phyloP scores from a whole-genome alignment of 495 filamentous ascomycete genomes.

The Talaromyces wortmannii region DNA sequence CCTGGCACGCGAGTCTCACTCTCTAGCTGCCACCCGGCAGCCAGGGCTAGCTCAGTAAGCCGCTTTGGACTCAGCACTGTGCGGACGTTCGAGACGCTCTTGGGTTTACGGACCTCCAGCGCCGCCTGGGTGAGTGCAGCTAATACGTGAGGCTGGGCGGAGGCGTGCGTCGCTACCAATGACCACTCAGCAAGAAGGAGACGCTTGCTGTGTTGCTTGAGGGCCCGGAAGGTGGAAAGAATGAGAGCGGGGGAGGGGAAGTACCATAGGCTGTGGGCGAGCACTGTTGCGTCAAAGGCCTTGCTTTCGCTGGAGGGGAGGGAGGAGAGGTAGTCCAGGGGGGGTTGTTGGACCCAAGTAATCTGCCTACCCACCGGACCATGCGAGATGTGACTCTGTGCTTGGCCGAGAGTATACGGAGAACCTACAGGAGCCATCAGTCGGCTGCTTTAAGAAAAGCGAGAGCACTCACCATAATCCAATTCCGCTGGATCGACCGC shows the following conservation, averaged over 20 bases:
- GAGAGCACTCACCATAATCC: slow-evolving; percentile 34
- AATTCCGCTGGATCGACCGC: slow-evolving; percentile 42
- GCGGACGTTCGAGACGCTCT: slow-evolving; percentile 34
- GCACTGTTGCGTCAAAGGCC: slow-evolving; percentile 34
- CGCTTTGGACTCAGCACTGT: slow-evolving; percentile 26
- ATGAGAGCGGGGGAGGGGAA: slow-evolving; percentile 26
- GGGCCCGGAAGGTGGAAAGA: slow-evolving; percentile 18
- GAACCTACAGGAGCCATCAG: slow-evolving; percentile 13
- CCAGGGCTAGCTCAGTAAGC: slow-evolving; percentile 20
- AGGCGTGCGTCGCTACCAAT: slow-evolving; percentile 11
- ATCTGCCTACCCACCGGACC: slow-evolving; percentile 29
- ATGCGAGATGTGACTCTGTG: slow-evolving; percentile 24
- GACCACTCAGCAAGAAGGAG: slow-evolving; percentile 36
- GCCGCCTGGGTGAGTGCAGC: slow-evolving; percentile 16
- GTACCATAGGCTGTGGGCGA: slow-evolving; percentile 45
- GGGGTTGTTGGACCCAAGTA: slow-evolving; percentile 26
- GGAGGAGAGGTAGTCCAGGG: slow-evolving; percentile 16
- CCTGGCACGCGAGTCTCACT: slow-evolving; percentile 16
- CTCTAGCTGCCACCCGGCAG: slow-evolving; percentile 22
- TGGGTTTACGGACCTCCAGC: slow-evolving; percentile 14
- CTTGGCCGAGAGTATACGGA: slow-evolving; percentile 27
- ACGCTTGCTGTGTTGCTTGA: slow-evolving; percentile 20
- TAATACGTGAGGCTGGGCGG: slow-evolving; percentile 17
- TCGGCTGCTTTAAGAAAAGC: slow-evolving; percentile 6
- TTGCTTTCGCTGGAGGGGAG: slow-evolving; percentile 9